Conservation (phyloP, 768 basidiomycete species). For the Tubosaeta sp. region DNA sequence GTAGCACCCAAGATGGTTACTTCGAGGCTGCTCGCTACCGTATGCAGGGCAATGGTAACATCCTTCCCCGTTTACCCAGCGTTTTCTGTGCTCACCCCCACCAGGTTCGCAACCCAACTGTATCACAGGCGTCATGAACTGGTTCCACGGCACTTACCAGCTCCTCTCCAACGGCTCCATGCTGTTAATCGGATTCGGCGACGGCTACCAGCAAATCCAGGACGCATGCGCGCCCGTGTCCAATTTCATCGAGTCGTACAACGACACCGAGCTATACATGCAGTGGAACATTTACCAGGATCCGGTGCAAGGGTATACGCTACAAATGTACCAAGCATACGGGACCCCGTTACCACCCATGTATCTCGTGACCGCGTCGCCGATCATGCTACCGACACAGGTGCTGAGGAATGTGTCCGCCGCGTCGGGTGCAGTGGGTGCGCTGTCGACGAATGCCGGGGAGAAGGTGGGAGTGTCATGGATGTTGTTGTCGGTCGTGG, state of each 20-base stretch:
- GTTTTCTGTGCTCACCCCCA: not conserved
- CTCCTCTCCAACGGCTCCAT: slow-evolving; percentile 78
- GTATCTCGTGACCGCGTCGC: slow-evolving; percentile 62
- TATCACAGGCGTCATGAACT: slow-evolving; percentile 83
- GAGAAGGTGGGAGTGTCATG: slow-evolving; percentile 19
- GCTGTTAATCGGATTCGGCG: slow-evolving; percentile 64
- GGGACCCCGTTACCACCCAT: slow-evolving; percentile 71
- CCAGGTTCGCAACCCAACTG: slow-evolving; percentile 80
- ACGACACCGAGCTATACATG: slow-evolving; percentile 61
- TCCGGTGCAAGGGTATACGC: slow-evolving; percentile 51
- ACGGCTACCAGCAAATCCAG: slow-evolving; percentile 94
- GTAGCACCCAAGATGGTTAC: slow-evolving; percentile 65
- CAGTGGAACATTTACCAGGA: slow-evolving; percentile 76
- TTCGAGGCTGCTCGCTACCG: slow-evolving; percentile 92
- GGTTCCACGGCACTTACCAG: slow-evolving; percentile 81
- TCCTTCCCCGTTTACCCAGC: not conserved
- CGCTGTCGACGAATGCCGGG: slow-evolving; percentile 18
- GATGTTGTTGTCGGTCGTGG: slow-evolving; percentile 12
- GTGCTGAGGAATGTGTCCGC: slow-evolving; percentile 53
- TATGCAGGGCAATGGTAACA: slow-evolving; percentile 76
- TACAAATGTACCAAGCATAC: slow-evolving; percentile 77
- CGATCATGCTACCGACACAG: slow-evolving; percentile 83
- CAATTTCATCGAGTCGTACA: slow-evolving; percentile 84
- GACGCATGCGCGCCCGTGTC: slow-evolving; percentile 87
- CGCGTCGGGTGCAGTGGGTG: not conserved